Conservation (phyloP, 2,329 filamentous ascomycete species). For the Chrysosporium queenslandicum region DNA sequence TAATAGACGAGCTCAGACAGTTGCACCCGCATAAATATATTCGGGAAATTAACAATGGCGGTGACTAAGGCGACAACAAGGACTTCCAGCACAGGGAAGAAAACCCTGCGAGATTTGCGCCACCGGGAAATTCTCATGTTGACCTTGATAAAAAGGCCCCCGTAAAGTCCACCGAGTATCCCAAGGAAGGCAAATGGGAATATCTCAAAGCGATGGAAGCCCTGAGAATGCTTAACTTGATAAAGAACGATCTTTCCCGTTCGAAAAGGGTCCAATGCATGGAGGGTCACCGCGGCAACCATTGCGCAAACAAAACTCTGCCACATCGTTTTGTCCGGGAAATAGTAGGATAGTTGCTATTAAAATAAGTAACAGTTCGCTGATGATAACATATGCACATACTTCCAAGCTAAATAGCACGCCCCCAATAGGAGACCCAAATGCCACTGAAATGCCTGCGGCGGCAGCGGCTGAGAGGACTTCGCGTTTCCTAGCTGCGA, state of each 20-base stretch:
- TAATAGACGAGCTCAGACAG: constrained; percentile 82
- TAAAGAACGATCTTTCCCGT: constrained; percentile 93
- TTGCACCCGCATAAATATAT: constrained; percentile 91
- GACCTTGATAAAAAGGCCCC: constrained; percentile 84
- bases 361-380: constrained; percentile 17
- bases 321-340: constrained; percentile 99
- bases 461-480: constrained; percentile 86
- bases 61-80: constrained; percentile 68
- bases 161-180: constrained; percentile 84
- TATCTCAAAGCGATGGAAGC: constrained; percentile 92
- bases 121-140: constrained; percentile 81
- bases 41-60: constrained; percentile 85
- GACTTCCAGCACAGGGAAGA: constrained; percentile 70
- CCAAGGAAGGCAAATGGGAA: constrained; percentile 79
- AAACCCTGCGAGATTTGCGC: constrained; percentile 61
- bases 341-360: constrained; percentile 91
- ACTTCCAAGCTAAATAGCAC: constrained; percentile 92
- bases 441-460: constrained; percentile 85
- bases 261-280: constrained; percentile 86
- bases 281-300: constrained; percentile 90
- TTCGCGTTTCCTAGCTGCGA: constrained; percentile 75
- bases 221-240: constrained; percentile 82
- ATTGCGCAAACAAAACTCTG: constrained; percentile 98
- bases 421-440: constrained; percentile 86
- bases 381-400: constrained; percentile 18